Evolutionary conservation across 108 stramenopile species (phyloP), one percentile per base, ranked within the genome.

Genomic region (Skeletonema potamos): DNA sequence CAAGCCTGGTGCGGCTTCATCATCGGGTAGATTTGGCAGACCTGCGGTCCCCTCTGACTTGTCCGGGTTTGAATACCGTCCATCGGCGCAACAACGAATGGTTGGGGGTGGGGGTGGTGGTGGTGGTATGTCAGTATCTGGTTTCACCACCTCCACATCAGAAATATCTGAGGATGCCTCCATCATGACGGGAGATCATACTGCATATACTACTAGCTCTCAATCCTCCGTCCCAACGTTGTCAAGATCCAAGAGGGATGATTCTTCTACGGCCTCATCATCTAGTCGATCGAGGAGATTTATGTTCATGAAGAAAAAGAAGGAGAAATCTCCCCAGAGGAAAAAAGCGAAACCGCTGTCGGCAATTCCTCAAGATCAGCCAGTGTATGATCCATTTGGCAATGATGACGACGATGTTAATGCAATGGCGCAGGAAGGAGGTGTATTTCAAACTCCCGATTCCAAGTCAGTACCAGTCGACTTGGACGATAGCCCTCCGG

Each of bases 351-450:
- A 22, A 12, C 22, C 44, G 2, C 66, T 71, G 12, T 70, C 77
- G n/a, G 64, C 66, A 37, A 57, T 44, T 26, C 58, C 62, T 44
- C 66, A 56, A n/a, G 64, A 68, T 6, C 44, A 73, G 27, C 64
- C 73, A 17, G 68, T 74, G 17, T 81, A 73, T 61, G 79, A 81
- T 69, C 79, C 79, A 29, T 81, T 79, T 56, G 37, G 79, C 26
- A 43, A 66, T 20, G 72, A 79, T 17, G 72, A 72, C 3, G 61
- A 73, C 56, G 39, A 58, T 9, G 22, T 9, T 13, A 34, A 30
- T 30, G 18, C 30, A 33, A 17, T 33, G 7, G 12, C 6, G 13
- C 58, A 1, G 6, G 58, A 59, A 7, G 17, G 11, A 12, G 58
- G 48, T 22, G 48, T 24, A 4, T 51, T 24, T 10, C 48, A 24